Conservation (phyloP, 192 early-diverging fungal genomes). For the Backusella tarrabulga region DNA sequence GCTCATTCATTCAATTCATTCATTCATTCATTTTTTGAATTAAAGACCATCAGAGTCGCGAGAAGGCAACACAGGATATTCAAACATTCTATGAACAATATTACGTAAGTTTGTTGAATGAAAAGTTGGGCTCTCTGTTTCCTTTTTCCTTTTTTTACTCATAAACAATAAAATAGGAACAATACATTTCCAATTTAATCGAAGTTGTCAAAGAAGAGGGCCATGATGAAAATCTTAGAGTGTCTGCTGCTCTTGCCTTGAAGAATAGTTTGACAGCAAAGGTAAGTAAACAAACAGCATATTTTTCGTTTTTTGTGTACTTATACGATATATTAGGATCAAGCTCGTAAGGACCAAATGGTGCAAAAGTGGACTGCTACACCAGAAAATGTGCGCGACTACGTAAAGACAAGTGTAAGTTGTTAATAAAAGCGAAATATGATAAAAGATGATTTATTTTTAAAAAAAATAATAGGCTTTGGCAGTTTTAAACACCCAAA, state of each 20-base stretch:
- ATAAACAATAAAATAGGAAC: conserved; percentile 60
- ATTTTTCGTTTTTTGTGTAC: background rate
- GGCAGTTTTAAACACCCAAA: conserved; percentile 10
- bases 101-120: conserved; percentile 69
- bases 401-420: conserved; percentile 60
- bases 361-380: conserved; percentile 65
- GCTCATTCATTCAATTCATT: background rate
- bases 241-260: conserved; percentile 84
- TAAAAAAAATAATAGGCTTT: background rate
- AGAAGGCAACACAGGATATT: conserved; percentile 77
- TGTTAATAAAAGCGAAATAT: background rate
- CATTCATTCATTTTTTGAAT: conserved; percentile 11
- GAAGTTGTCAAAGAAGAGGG: conserved; percentile 68
- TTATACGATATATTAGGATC: conserved; percentile 38
- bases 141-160: conserved; percentile 8
- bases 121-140: background rate
- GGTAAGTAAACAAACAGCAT: conserved; percentile 43
- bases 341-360: conserved; percentile 51
- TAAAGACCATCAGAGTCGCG: conserved; percentile 72
- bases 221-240: conserved; percentile 59
- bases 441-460: background rate
- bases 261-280: conserved; percentile 92
- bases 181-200: conserved; percentile 71
- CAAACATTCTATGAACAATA: conserved; percentile 72
- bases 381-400: conserved; percentile 50